Conservation (phyloP, 2,329 filamentous ascomycete species). For the Boeremia lycopersici region DNA sequence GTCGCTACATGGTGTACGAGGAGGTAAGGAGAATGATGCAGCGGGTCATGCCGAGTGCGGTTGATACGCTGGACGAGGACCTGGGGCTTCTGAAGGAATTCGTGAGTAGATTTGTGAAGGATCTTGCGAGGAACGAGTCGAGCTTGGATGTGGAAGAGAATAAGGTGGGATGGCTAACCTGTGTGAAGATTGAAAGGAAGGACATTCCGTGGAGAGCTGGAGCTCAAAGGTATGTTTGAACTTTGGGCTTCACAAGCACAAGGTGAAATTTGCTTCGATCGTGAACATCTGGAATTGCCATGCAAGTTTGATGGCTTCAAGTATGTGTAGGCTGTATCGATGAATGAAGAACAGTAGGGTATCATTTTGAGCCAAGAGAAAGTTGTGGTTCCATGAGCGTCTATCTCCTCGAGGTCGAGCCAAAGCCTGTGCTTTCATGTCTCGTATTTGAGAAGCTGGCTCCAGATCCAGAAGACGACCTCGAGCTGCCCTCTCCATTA, state of each 20-base stretch:
- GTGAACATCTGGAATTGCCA: too few relatives aligned
- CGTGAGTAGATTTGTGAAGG: constrained; percentile 26
- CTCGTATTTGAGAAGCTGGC: constrained; percentile 55
- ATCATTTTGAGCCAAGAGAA: constrained; percentile 39
- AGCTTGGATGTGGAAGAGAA: constrained; percentile 37
- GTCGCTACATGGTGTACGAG: constrained; percentile 36
- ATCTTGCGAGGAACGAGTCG: constrained; percentile 27
- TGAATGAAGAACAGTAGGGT: constrained; percentile 20
- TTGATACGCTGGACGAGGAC: neutral
- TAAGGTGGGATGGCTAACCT: constrained; percentile 45
- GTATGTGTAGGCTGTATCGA: neutral
- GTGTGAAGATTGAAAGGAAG: constrained; percentile 30
- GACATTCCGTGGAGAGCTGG: constrained; percentile 39
- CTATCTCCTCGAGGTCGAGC: constrained; percentile 63
- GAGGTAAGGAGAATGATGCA: constrained; percentile 25
- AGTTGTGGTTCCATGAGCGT: neutral
- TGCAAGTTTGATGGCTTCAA: neutral
- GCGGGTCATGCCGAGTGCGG: constrained; percentile 20
- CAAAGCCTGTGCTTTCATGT: constrained; percentile 74
- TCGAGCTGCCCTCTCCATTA: constrained; percentile 47
- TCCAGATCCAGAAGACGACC: constrained; percentile 40
- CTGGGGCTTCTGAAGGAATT: neutral
- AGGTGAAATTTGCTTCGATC: too few relatives aligned
- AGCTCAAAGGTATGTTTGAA: neutral
- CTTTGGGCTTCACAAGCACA: too few relatives aligned